phyloP scores from a whole-genome alignment of 768 basidiomycete species.

The Megacollybia marginata region DNA sequence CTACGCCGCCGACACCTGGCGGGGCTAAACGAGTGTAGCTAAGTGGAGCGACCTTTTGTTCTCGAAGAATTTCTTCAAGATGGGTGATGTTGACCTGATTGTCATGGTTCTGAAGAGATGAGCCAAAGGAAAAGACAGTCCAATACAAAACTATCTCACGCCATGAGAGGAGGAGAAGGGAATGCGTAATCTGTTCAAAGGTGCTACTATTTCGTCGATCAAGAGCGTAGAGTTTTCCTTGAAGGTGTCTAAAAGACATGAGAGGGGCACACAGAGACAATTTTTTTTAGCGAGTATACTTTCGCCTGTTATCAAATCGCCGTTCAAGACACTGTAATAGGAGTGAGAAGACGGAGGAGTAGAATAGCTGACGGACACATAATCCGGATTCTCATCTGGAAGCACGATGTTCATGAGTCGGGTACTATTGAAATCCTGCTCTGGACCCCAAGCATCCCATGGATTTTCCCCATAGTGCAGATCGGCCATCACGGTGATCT shows the following conservation, averaged over 20 bases:
- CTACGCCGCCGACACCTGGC: constrained; percentile 51
- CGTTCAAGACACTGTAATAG: constrained; percentile 51
- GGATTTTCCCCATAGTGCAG: constrained; percentile 74
- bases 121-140: not conserved
- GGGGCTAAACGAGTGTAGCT: constrained; percentile 62
- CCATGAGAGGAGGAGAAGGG: constrained; percentile 69
- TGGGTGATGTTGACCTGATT: constrained; percentile 70
- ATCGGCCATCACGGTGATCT: constrained; percentile 68
- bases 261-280: not conserved
- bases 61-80: constrained; percentile 55
- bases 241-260: constrained; percentile 42
- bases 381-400: constrained; percentile 55
- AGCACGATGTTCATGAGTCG: constrained; percentile 51
- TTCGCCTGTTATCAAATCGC: constrained; percentile 70
- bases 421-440: constrained; percentile 59
- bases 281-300: constrained; percentile 26
- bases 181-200: constrained; percentile 46
- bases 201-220: constrained; percentile 57
- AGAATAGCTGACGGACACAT: constrained; percentile 40
- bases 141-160: constrained; percentile 26
- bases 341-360: not conserved
- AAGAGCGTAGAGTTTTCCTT: constrained; percentile 58
- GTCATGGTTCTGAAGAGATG: constrained; percentile 55
- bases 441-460: constrained; percentile 59
- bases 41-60: constrained; percentile 44